These are phyloP conservation scores for Paraconiothyrium sp. DNA, from an alignment of 2,329 filamentous ascomycete species.

Conservation along the genomic window DNA sequence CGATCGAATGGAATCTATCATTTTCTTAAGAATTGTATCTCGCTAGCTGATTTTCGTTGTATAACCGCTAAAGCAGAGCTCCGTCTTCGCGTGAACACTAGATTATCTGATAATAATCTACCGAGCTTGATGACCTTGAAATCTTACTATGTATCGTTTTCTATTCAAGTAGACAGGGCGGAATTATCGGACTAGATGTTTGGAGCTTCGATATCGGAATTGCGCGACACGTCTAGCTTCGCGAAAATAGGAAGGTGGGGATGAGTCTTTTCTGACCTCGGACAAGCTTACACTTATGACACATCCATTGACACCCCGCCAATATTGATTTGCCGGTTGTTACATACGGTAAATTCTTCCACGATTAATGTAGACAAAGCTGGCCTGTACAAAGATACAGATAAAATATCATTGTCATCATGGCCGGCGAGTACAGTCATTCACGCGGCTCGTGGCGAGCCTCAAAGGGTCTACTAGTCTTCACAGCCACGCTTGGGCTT, in stretches of 20 bases:
- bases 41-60: too few relatives aligned
- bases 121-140: not conserved
- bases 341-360: too few relatives aligned
- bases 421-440: not conserved
- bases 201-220: not conserved
- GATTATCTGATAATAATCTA: too few relatives aligned
- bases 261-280: not conserved
- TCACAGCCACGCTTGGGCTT: slow-evolving; percentile 7
- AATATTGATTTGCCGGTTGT: not conserved
- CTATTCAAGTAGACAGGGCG: not conserved
- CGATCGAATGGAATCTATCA: too few relatives aligned
- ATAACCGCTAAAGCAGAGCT: too few relatives aligned
- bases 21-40: too few relatives aligned
- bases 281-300: not conserved
- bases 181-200: not conserved
- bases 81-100: too few relatives aligned
- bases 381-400: not conserved
- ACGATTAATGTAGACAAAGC: too few relatives aligned
- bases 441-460: slow-evolving; percentile 1
- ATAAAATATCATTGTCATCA: not conserved
- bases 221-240: not conserved
- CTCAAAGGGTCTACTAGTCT: slow-evolving; percentile 1
- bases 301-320: not conserved
- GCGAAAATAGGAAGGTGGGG: not conserved
- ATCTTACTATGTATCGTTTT: not conserved